Percentiles rank a stretch among this genome's conserved stretches.
Evolutionary conservation across 352 stramenopile genomes (phyloP).

Genomic region (Phytophthora hybrid): DNA sequence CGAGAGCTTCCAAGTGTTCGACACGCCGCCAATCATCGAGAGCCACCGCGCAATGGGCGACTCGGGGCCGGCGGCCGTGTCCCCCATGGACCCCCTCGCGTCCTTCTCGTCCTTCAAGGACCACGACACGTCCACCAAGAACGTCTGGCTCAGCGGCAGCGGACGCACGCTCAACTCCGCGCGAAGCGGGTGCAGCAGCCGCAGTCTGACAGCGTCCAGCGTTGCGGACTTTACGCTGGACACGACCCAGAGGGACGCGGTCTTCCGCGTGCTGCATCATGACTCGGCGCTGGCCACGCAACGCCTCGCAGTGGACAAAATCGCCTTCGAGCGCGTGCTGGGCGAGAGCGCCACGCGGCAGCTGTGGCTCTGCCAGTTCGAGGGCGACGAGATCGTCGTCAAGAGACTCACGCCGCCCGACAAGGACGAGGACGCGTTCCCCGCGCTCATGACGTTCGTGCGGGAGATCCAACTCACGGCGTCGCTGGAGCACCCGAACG

Average conservation of each 20-base stretch:
- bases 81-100: conserved; percentile 31
- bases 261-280: conserved; percentile 40
- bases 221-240: conserved; percentile 31
- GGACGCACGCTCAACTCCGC: conserved; percentile 34
- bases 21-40: conserved; percentile 19
- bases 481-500: conserved; percentile 62
- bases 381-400: conserved; percentile 52
- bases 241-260: conserved; percentile 30
- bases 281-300: conserved; percentile 38
- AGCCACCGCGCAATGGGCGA: neutral
- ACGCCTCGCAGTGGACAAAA: conserved; percentile 50
- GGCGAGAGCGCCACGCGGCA: conserved; percentile 21
- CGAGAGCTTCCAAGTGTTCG: conserved; percentile 9
- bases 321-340: conserved; percentile 44
- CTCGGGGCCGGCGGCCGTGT: conserved; percentile 15
- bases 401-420: conserved; percentile 35
- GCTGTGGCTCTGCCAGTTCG: conserved; percentile 50
- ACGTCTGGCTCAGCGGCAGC: conserved; percentile 38
- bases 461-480: conserved; percentile 72
- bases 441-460: conserved; percentile 51
- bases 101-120: conserved; percentile 39
- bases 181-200: conserved; percentile 15
- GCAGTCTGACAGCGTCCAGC: conserved; percentile 15
- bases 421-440: conserved; percentile 20
- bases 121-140: conserved; percentile 15